Evolutionary conservation across 2,329 filamentous ascomycete species (phyloP), one percentile per base, ranked within the genome.

Genomic region (Trichoderma sp.): DNA sequence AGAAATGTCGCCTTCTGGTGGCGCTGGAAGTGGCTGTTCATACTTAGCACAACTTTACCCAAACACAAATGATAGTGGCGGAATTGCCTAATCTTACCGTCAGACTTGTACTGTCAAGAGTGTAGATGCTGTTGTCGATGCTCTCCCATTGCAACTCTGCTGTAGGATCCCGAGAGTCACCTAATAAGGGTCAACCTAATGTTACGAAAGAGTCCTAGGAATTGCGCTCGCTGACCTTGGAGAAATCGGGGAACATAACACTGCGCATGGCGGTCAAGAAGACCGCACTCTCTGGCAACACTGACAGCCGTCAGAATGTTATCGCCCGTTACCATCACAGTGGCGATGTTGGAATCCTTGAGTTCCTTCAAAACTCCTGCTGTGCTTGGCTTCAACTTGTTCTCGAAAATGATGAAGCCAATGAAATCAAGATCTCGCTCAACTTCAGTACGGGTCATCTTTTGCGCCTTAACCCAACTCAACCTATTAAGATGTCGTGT

Each of bases 341-440:
- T 92, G 43, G 93, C 90, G 75, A 99, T 97, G 70, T 92, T 92
- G 8, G 97, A 95, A 67, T 91, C 86, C 36, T 89, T 87, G 3
- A 99, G 87, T 81, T 98, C 95, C 70, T 92, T 88, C 30, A 99
- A 89, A 39, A 98, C 92, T 1, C 87, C 88, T 1, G 93, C 88
- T 0, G 95, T 98, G 23, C 89, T 94, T 1, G 93, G 91, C 81
- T 99, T 99, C 73, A 99, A 84, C 82, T 99, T 99, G 83, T 99
- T 99, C 82, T 99, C 96, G 76, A 99, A 99, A 68, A 99, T 92
- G 78, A 99, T 98, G 82, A 99, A 99, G 6, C 96, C 96, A 43
- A 95, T 88, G 78, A 99, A 98, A 59, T 95, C 90, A 12, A 99
- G 87, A 36, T 90, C 86, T 3, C 89, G 92, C 81, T 99, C 96